Conservation (phyloP, 2,329 filamentous ascomycete genomes). For the Penicillium thymicola region DNA sequence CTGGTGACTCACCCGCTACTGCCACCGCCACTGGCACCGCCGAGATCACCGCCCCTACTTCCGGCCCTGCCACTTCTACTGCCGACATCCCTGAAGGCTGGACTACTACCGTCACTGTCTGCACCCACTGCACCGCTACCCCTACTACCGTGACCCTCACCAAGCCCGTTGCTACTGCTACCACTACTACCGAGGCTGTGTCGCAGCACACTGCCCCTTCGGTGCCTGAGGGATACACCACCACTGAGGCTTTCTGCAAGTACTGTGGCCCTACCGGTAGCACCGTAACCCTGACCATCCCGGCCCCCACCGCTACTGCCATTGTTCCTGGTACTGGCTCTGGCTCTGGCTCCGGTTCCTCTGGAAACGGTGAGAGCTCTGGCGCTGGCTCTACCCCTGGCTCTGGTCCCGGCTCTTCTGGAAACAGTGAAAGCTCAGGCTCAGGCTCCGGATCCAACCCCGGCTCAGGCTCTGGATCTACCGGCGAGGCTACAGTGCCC, state of each 20-base stretch:
- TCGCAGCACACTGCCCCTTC: slow-evolving; percentile 7
- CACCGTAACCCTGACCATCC: slow-evolving; percentile 22
- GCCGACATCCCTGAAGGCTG: slow-evolving; percentile 35
- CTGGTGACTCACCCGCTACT: slow-evolving; percentile 29
- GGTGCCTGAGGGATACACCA: slow-evolving; percentile 13
- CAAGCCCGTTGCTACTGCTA: slow-evolving; percentile 19
- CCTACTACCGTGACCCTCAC: slow-evolving; percentile 41
- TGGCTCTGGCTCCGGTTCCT: not conserved
- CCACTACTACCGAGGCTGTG: slow-evolving; percentile 9
- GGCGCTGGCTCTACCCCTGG: not conserved
- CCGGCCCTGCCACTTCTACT: slow-evolving; percentile 16
- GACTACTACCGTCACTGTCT: slow-evolving; percentile 42
- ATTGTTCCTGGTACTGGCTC: not conserved
- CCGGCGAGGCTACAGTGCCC: not conserved
- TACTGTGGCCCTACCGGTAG: slow-evolving; percentile 20
- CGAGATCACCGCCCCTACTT: slow-evolving; percentile 5
- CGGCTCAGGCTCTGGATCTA: not conserved
- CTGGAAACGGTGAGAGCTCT: not conserved
- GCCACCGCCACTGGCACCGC: slow-evolving; percentile 27
- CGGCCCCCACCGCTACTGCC: slow-evolving; percentile 5
- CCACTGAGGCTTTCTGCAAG: slow-evolving; percentile 20
- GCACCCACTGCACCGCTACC: slow-evolving; percentile 37
- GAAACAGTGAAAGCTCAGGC: not conserved
- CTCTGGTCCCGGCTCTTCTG: slow-evolving; percentile 1
- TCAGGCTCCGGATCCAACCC: not conserved